Evolutionary conservation across 176 grass and related monocot genomes (phyloP).

Genomic region (Metroxylon sagu): DNA sequence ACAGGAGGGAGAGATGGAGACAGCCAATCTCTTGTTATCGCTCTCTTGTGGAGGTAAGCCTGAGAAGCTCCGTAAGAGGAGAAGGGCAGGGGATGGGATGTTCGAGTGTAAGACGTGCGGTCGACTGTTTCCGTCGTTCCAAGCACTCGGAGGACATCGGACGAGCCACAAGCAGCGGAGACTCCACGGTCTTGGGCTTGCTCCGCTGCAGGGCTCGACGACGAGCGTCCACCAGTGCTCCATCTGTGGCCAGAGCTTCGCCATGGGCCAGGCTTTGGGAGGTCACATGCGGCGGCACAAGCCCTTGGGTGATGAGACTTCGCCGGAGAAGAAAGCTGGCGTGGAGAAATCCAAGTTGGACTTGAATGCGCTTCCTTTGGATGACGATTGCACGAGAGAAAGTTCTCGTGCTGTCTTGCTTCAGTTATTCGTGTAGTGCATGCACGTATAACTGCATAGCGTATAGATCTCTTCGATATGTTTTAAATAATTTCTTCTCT

Average conservation of each 20-base stretch:
- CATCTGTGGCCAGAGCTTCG: no score
- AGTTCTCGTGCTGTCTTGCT: no score
- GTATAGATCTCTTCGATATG: no score
- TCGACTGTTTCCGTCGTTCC: constrained; percentile 46
- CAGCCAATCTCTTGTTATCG: constrained; percentile 26
- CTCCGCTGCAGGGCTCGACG: constrained; percentile 22
- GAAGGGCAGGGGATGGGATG: constrained; percentile 8
- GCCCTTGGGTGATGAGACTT: neutral
- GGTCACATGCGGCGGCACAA: constrained; percentile 45
- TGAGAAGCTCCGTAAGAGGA: constrained; percentile 2
- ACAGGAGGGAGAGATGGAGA: neutral
- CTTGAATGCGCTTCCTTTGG: no score
- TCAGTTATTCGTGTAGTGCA: no score
- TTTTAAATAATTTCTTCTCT: no score
- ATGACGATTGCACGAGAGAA: no score
- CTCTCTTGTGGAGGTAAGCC: constrained; percentile 32
- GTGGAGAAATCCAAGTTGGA: no score
- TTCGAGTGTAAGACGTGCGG: constrained; percentile 55
- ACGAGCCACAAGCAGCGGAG: constrained; percentile 54
- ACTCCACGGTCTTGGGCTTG: constrained; percentile 31
- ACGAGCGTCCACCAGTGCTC: constrained; percentile 18
- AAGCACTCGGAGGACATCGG: constrained; percentile 58
- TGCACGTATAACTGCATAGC: no score
- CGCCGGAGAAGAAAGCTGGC: no score
- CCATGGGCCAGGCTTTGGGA: no score